A percentile compares a stretch with the other conserved stretches of the same genome.
phyloP scores from a whole-genome alignment of 73 alveolate species.

The Stentor coeruleus region DNA sequence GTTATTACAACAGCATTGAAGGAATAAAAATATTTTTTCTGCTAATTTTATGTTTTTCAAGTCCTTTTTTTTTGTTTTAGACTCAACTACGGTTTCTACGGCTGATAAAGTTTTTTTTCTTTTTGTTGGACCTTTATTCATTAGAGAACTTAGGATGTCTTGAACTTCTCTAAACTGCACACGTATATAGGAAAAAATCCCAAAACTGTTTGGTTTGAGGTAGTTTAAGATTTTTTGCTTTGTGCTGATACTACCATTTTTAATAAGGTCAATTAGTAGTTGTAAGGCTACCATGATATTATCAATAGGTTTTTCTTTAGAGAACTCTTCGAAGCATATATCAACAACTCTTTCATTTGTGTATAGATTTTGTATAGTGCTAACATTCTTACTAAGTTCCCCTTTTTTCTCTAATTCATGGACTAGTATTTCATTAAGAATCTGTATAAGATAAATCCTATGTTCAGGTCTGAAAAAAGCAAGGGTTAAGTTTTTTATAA shows the following conservation, averaged over 20 bases:
- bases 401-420: background rate
- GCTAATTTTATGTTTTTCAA: background rate
- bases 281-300: background rate
- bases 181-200: background rate
- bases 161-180: background rate
- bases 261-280: background rate
- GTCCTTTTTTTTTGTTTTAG: background rate
- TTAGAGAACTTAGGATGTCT: background rate
- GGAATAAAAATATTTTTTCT: background rate
- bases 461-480: background rate
- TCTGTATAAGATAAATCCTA: background rate
- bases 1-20: constrained; percentile 17
- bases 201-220: background rate
- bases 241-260: background rate
- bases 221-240: constrained; percentile 12
- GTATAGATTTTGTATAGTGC: background rate
- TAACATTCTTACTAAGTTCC: background rate
- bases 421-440: background rate
- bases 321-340: background rate
- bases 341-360: background rate
- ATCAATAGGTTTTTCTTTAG: background rate
- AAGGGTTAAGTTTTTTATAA: background rate
- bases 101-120: background rate
- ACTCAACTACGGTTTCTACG: background rate
- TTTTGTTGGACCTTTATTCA: too few relatives aligned